A percentile compares a stretch with the other conserved stretches of the same genome.
phyloP scores from a whole-genome alignment of 2,329 filamentous ascomycete species.

The Conoideocrella luteorostrata region DNA sequence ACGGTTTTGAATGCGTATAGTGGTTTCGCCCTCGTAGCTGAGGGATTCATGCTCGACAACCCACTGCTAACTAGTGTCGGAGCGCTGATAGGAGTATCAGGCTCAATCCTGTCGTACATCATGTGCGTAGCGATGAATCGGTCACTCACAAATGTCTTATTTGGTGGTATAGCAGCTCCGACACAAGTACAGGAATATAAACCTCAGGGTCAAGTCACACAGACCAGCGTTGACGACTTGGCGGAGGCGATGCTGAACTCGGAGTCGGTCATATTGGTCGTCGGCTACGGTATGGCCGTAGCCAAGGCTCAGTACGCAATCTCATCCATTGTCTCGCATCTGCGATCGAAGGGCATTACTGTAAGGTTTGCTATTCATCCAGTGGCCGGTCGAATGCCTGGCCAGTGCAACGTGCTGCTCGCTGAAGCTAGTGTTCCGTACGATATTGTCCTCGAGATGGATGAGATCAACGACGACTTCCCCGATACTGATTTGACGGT shows the following conservation, averaged over 20 bases:
- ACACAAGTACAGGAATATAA: slow-evolving; percentile 57
- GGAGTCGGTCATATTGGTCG: slow-evolving; percentile 82
- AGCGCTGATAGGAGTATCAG: slow-evolving; percentile 80
- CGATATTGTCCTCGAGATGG: slow-evolving; percentile 91
- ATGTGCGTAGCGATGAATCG: slow-evolving; percentile 89
- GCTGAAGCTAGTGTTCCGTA: slow-evolving; percentile 86
- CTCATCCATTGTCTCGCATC: slow-evolving; percentile 67
- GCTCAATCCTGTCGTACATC: slow-evolving; percentile 83
- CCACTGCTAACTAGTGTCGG: slow-evolving; percentile 78
- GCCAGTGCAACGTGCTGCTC: slow-evolving; percentile 85
- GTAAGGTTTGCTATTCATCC: slow-evolving; percentile 89
- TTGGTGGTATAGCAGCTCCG: slow-evolving; percentile 62
- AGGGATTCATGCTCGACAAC: slow-evolving; percentile 89
- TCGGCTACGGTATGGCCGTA: slow-evolving; percentile 91
- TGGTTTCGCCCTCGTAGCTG: slow-evolving; percentile 82
- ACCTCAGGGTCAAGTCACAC: slow-evolving; percentile 72
- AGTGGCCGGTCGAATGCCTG: slow-evolving; percentile 86
- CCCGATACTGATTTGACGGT: slow-evolving; percentile 77
- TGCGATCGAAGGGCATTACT: slow-evolving; percentile 69
- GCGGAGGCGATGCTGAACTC: slow-evolving; percentile 69
- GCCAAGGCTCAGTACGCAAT: slow-evolving; percentile 91
- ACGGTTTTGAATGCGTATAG: slow-evolving; percentile 88
- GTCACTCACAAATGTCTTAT: slow-evolving; percentile 81
- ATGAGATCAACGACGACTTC: slow-evolving; percentile 94
- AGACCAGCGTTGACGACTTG: slow-evolving; percentile 74